Percentiles rank a stretch among this genome's conserved stretches.
Evolutionary conservation across 73 alveolate genomes (phyloP).

Genomic region (Blepharisma stoltei): DNA sequence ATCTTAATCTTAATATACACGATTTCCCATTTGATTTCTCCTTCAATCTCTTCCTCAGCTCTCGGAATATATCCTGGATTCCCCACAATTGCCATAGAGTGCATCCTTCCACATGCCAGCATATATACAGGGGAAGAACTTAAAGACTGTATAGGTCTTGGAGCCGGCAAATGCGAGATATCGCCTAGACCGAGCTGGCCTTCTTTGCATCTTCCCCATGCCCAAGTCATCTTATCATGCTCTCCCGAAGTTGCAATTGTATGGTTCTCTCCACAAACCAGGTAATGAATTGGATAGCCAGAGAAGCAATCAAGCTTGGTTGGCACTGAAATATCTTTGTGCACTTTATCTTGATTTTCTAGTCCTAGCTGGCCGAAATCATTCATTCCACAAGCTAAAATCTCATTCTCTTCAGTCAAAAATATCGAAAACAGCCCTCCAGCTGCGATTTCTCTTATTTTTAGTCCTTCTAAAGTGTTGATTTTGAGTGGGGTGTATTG

Average conservation of each 20-base stretch:
- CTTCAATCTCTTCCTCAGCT: too few relatives aligned
- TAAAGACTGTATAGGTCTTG: constrained; percentile 79
- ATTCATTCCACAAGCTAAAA: constrained; percentile 90
- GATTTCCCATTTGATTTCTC: too few relatives aligned
- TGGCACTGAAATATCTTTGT: constrained; percentile 72
- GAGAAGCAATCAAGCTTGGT: constrained; percentile 77
- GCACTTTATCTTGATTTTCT: constrained; percentile 54
- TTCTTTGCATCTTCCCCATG: constrained; percentile 88
- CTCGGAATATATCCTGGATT: constrained; percentile 27
- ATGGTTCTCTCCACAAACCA: constrained; percentile 90
- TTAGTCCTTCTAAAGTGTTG: constrained; percentile 43
- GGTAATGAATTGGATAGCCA: constrained; percentile 62
- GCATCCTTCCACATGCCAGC: constrained; percentile 90
- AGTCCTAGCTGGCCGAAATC: constrained; percentile 88
- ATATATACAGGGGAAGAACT: constrained; percentile 58
- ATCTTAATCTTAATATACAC: too few relatives aligned
- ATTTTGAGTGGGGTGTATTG: constrained; percentile 67
- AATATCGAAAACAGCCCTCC: constrained; percentile 85
- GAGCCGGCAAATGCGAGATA: constrained; percentile 68
- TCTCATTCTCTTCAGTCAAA: constrained; percentile 70
- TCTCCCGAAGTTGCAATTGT: constrained; percentile 82
- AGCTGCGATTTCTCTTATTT: constrained; percentile 54
- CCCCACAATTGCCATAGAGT: constrained; percentile 70
- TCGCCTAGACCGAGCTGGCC: constrained; percentile 91
- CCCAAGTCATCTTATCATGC: constrained; percentile 80